Evolutionary conservation across 1,139 yeast genomes (phyloP).

Genomic region (Pichia sp.): DNA sequence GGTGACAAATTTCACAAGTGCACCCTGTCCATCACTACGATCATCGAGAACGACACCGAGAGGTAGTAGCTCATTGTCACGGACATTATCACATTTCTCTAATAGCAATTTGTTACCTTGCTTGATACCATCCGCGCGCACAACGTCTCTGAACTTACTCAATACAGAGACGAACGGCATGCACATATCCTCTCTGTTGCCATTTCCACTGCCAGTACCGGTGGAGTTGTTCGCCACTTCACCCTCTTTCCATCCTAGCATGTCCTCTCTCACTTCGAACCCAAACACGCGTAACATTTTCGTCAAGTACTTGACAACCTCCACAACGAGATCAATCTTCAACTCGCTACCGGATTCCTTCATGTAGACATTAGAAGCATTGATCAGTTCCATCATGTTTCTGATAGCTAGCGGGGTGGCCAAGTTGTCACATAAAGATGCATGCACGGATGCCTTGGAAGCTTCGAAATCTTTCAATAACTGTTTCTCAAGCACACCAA

Average conservation of each 20-base stretch:
- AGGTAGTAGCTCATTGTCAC: conserved; percentile 59
- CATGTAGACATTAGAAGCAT: conserved; percentile 66
- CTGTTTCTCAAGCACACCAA: conserved; percentile 44
- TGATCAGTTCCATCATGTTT: conserved; percentile 58
- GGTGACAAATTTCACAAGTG: conserved; percentile 74
- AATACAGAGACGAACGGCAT: conserved; percentile 76
- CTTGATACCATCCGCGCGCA: conserved; percentile 57
- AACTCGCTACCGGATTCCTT: conserved; percentile 40
- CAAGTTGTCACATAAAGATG: conserved; percentile 81
- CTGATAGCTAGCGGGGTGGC: conserved; percentile 72
- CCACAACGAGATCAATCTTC: conserved; percentile 59
- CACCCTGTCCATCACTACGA: conserved; percentile 65
- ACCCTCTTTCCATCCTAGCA: conserved; percentile 60
- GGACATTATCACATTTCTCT: conserved; percentile 47
- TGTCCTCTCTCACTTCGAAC: conserved; percentile 60
- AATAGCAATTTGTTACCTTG: conserved; percentile 46
- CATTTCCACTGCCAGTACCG: conserved; percentile 23
- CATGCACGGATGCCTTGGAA: conserved; percentile 60
- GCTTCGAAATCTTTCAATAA: conserved; percentile 39
- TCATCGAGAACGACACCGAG: conserved; percentile 87
- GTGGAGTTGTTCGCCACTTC: conserved; percentile 9
- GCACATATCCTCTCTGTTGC: conserved; percentile 51
- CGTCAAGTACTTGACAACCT: conserved; percentile 62
- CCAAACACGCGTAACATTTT: conserved; percentile 68
- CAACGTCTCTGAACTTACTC: conserved; percentile 72